Evolutionary conservation across 768 basidiomycete species (phyloP).

Genomic region (Rhizopogon vesiculosus): DNA sequence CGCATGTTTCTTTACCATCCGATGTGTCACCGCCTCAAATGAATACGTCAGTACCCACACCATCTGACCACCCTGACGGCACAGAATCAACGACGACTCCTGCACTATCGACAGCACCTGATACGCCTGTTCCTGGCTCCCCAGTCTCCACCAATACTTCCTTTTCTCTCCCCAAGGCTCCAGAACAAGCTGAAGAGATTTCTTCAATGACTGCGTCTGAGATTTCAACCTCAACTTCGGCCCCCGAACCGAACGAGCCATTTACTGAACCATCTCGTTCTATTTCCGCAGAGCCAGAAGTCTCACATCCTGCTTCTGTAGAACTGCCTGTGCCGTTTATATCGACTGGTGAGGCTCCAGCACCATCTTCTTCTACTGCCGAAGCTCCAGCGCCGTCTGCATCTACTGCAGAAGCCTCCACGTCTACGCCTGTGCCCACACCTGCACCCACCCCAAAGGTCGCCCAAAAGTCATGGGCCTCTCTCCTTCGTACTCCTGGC

Average conservation of each 20-base stretch:
- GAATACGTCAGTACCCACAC: not conserved
- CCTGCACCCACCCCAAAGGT: slow-evolving; percentile 23
- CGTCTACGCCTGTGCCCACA: not conserved
- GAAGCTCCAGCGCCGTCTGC: not conserved
- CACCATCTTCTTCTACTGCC: not conserved
- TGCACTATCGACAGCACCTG: slow-evolving; percentile 44
- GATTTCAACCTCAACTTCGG: not conserved
- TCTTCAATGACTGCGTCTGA: not conserved
- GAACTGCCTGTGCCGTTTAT: not conserved
- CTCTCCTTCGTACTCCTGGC: slow-evolving; percentile 51
- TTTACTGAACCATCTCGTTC: slow-evolving; percentile 1
- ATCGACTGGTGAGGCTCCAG: not conserved
- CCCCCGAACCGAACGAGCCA: not conserved
- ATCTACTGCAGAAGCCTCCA: not conserved
- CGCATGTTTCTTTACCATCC: not conserved
- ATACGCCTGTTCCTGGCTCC: slow-evolving; percentile 45
- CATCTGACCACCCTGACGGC: slow-evolving; percentile 29
- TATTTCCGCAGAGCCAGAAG: slow-evolving; percentile 8
- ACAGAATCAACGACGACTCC: slow-evolving; percentile 47
- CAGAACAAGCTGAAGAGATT: slow-evolving; percentile 3
- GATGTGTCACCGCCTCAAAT: not conserved
- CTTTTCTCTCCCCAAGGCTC: slow-evolving; percentile 34
- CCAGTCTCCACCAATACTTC: slow-evolving; percentile 61
- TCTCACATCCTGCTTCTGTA: slow-evolving; percentile 10
- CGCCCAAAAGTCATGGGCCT: slow-evolving; percentile 73